phyloP scores from a whole-genome alignment of 2,329 filamentous ascomycete species.

The Periglandula ipomoeae region DNA sequence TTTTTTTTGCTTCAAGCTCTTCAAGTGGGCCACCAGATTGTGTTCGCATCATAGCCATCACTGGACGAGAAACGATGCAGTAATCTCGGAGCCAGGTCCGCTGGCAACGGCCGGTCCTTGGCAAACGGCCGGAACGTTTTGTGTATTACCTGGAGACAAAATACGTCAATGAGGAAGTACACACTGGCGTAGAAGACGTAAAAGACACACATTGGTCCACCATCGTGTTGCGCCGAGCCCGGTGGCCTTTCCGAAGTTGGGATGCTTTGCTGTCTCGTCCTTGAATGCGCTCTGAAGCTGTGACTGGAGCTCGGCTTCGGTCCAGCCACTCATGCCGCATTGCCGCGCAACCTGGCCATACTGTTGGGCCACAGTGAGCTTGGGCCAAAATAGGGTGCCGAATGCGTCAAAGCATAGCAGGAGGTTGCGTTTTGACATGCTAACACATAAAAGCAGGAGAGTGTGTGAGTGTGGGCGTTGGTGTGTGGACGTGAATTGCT shows the following conservation, averaged over 20 bases:
- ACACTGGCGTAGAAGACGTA: not conserved
- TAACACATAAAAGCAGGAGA: too few species aligned
- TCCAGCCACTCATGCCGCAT: slow-evolving; percentile 37
- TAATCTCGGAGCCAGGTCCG: slow-evolving; percentile 36
- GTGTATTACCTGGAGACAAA: slow-evolving; percentile 37
- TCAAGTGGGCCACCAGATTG: slow-evolving; percentile 36
- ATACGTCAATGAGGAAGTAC: not conserved
- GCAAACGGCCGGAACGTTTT: slow-evolving; percentile 40
- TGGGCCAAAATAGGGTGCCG: slow-evolving; percentile 51
- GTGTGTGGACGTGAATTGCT: too few species aligned
- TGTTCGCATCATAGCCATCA: slow-evolving; percentile 40
- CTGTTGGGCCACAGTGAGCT: slow-evolving; percentile 37
- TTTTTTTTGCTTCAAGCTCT: slow-evolving; percentile 23
- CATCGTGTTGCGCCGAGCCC: slow-evolving; percentile 43
- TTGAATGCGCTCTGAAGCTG: slow-evolving; percentile 36
- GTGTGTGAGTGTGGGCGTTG: not conserved
- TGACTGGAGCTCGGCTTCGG: slow-evolving; percentile 28
- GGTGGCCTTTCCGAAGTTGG: slow-evolving; percentile 49
- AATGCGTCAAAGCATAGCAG: slow-evolving; percentile 56
- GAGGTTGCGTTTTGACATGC: slow-evolving; percentile 30
- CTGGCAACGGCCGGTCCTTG: slow-evolving; percentile 26
- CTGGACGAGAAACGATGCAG: slow-evolving; percentile 42
- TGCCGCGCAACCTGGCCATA: slow-evolving; percentile 43
- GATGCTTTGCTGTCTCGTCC: slow-evolving; percentile 33
- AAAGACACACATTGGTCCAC: slow-evolving; percentile 46